These are phyloP conservation scores for Paramecium bursaria DNA, from an alignment of 73 alveolate genomes.

Conservation along the genomic window DNA sequence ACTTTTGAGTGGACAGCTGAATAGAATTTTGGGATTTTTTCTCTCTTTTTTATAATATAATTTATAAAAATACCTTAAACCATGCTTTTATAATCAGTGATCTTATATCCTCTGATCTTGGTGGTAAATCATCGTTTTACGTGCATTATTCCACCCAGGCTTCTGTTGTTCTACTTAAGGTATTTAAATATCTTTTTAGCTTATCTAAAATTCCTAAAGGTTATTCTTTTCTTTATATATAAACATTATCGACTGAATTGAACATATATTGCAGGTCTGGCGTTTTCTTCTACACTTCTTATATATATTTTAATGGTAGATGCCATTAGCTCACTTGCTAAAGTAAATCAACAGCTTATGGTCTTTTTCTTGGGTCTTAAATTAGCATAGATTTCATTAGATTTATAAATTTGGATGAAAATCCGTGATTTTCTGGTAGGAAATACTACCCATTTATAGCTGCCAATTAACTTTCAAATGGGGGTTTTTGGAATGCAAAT, in stretches of 20 bases:
- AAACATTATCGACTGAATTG: constrained; percentile 18
- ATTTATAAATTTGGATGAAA: constrained; percentile 29
- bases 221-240: constrained; percentile 12
- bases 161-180: constrained; percentile 43
- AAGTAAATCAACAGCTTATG: constrained; percentile 52
- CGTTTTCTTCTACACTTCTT: not conserved
- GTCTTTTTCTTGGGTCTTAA: constrained; percentile 58
- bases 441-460: constrained; percentile 62
- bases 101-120: constrained; percentile 60
- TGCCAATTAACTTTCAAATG: constrained; percentile 66
- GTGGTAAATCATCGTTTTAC: constrained; percentile 60
- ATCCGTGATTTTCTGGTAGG: constrained; percentile 55
- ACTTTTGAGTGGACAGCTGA: constrained; percentile 8
- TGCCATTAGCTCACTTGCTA: constrained; percentile 22
- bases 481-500: constrained; percentile 65
- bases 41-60: too few relatives aligned
- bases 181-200: constrained; percentile 19
- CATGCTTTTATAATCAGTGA: constrained; percentile 65
- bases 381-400: constrained; percentile 13
- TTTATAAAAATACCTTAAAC: too few relatives aligned
- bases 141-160: constrained; percentile 50
- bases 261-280: constrained; percentile 10
- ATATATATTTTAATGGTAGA: not conserved
- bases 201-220: constrained; percentile 51
- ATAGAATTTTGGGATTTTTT: constrained; percentile 55